These are phyloP conservation scores for Acacia confusa DNA, from an alignment of 306 rosid genomes.

Conservation along the genomic window DNA sequence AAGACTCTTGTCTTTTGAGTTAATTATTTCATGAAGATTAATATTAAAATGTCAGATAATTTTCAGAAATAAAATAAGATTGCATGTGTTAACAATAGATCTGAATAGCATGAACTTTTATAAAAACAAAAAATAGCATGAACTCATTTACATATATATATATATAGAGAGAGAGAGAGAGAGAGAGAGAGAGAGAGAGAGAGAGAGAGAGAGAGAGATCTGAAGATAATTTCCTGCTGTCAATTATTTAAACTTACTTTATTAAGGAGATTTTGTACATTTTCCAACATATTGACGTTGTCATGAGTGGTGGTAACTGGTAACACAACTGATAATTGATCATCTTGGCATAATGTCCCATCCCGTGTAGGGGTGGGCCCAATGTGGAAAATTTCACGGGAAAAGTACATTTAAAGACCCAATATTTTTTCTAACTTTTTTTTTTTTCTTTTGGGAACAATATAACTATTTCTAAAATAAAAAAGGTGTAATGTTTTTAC, in stretches of 20 bases:
- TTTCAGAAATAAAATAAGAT: neutral
- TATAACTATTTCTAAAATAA: too few species aligned
- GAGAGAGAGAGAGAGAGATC: too few species aligned
- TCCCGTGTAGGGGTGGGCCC: constrained; percentile 67
- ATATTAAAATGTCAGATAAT: constrained; percentile 6
- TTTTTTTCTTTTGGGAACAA: too few species aligned
- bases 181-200: too few species aligned
- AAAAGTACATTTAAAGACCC: neutral
- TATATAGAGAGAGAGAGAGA: too few species aligned
- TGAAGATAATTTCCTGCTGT: constrained; percentile 5
- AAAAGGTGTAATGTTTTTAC: too few species aligned
- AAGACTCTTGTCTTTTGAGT: neutral
- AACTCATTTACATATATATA: neutral
- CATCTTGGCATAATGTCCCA: constrained; percentile 43
- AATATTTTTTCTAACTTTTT: neutral
- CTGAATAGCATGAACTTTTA: constrained; percentile 3
- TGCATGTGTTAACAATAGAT: constrained; percentile 18
- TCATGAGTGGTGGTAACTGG: constrained; percentile 47
- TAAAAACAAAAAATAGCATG: neutral
- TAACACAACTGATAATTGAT: constrained; percentile 46
- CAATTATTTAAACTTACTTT: neutral
- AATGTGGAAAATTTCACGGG: constrained; percentile 14
- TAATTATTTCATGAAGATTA: constrained; percentile 8
- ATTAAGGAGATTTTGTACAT: constrained; percentile 5
- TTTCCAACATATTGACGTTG: constrained; percentile 33